These are phyloP conservation scores for Rhytidhysteron rufulum DNA, from an alignment of 2,329 filamentous ascomycete species.

Conservation along the genomic window DNA sequence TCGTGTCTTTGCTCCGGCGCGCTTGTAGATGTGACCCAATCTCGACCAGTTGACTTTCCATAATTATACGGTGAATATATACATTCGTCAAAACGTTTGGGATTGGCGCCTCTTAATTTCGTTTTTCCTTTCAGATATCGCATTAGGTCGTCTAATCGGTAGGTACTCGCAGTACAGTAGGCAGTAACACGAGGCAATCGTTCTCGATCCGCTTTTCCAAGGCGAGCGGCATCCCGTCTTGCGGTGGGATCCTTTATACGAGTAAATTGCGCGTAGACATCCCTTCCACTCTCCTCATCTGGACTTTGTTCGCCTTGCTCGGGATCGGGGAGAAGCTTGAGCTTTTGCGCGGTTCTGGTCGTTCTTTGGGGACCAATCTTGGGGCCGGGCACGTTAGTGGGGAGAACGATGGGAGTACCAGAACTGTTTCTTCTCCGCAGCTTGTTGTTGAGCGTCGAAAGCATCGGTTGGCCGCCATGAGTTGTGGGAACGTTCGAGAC, in stretches of 20 bases:
- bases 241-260: slow-evolving; percentile 96
- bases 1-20: slow-evolving; percentile 23
- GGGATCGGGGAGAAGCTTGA: slow-evolving; percentile 93
- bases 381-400: slow-evolving; percentile 39
- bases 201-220: slow-evolving; percentile 90
- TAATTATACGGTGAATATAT: slow-evolving; percentile 95
- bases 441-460: slow-evolving; percentile 82
- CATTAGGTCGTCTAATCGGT: slow-evolving; percentile 85
- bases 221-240: slow-evolving; percentile 80
- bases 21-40: slow-evolving; percentile 30
- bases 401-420: slow-evolving; percentile 53
- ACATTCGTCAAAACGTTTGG: slow-evolving; percentile 95
- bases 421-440: slow-evolving; percentile 82
- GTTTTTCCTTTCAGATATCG: slow-evolving; percentile 83
- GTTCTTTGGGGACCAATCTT: slow-evolving; percentile 95
- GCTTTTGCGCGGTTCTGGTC: slow-evolving; percentile 91
- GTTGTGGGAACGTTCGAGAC: slow-evolving; percentile 26
- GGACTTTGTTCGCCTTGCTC: slow-evolving; percentile 69
- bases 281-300: slow-evolving; percentile 88
- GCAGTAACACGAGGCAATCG: slow-evolving; percentile 87
- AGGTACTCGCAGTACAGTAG: slow-evolving; percentile 91
- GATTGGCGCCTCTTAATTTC: slow-evolving; percentile 72
- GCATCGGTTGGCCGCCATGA: slow-evolving; percentile 41
- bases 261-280: slow-evolving; percentile 97
- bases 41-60: slow-evolving; percentile 41